Percentiles rank a stretch among this genome's conserved stretches.
phyloP scores from a whole-genome alignment of 352 stramenopile species.

The Globisporangium barbulae region DNA sequence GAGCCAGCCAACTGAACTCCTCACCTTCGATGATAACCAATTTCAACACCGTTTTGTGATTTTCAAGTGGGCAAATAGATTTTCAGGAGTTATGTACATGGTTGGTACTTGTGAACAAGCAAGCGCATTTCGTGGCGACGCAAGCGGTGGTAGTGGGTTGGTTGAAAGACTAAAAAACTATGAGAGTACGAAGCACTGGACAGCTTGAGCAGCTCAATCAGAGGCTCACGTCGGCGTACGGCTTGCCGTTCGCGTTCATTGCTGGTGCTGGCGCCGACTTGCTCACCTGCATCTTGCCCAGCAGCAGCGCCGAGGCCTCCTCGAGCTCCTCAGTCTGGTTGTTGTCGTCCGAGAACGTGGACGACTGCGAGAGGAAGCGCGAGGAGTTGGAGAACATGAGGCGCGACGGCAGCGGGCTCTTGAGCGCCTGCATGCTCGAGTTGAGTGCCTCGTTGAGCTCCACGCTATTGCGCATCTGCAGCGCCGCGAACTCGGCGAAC shows the following conservation, averaged over 20 bases:
- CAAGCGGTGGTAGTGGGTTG: neutral
- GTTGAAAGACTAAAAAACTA: conserved; percentile 8
- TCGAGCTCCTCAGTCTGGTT: conserved; percentile 25
- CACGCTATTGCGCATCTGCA: conserved; percentile 47
- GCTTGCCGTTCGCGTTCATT: conserved; percentile 18
- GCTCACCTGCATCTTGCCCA: conserved; percentile 24
- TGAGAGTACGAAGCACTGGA: neutral
- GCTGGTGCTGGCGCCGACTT: conserved; percentile 14
- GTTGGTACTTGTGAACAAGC: neutral
- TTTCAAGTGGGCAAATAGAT: neutral
- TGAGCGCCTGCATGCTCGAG: conserved; percentile 40
- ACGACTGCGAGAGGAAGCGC: conserved; percentile 39
- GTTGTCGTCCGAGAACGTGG: conserved; percentile 35
- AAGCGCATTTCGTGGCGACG: neutral
- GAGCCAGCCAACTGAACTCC: neutral
- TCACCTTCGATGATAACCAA: neutral
- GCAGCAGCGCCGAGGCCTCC: conserved; percentile 12
- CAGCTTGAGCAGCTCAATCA: conserved; percentile 13
- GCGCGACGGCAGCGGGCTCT: conserved; percentile 37
- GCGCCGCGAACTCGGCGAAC: conserved; percentile 65
- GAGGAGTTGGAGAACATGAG: conserved; percentile 35
- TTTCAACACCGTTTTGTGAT: neutral
- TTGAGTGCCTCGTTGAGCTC: conserved; percentile 51
- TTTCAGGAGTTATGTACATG: conserved; percentile 2
- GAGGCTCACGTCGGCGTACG: conserved; percentile 57